Evolutionary conservation across 805 yeast species (phyloP).

Genomic region (Candida argentea): DNA sequence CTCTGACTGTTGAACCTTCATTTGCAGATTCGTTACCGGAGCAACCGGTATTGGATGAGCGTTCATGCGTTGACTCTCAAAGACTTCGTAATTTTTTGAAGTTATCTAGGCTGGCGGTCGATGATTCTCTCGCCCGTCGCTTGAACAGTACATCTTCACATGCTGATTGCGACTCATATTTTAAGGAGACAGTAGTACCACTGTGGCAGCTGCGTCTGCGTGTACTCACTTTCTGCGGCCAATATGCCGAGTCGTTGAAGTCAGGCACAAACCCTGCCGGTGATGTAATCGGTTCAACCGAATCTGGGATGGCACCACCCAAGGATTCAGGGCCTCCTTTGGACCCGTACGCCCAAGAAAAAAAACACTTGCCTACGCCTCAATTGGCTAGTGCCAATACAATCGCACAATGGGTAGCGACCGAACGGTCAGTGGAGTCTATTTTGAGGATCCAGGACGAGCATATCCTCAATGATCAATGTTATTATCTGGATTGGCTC

Average conservation of each 20-base stretch:
- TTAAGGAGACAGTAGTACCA: constrained; percentile 17
- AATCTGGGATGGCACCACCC: no score
- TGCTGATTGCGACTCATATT: constrained; percentile 19
- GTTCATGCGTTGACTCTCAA: constrained; percentile 17
- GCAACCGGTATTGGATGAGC: no score
- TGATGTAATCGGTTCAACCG: no score
- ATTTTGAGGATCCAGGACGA: constrained; percentile 25
- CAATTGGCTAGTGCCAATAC: constrained; percentile 14
- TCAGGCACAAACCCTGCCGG: constrained; percentile 3
- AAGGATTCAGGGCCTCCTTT: constrained; percentile 18
- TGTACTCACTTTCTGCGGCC: constrained; percentile 20
- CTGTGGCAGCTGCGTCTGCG: constrained; percentile 26
- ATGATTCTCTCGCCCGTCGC: constrained; percentile 29
- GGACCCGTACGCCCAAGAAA: constrained; percentile 29
- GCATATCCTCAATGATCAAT: constrained; percentile 23
- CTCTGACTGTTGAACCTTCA: no score
- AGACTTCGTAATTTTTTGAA: constrained; percentile 28
- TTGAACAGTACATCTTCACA: no score
- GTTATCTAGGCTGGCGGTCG: constrained; percentile 29
- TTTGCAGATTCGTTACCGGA: no score
- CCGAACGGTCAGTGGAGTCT: constrained; percentile 23
- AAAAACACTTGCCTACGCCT: constrained; percentile 12
- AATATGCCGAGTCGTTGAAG: constrained; percentile 17
- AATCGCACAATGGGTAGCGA: constrained; percentile 27
- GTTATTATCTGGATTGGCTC: constrained; percentile 29